phyloP scores from a whole-genome alignment of 495 filamentous ascomycete genomes.

The Neurospora africana region DNA sequence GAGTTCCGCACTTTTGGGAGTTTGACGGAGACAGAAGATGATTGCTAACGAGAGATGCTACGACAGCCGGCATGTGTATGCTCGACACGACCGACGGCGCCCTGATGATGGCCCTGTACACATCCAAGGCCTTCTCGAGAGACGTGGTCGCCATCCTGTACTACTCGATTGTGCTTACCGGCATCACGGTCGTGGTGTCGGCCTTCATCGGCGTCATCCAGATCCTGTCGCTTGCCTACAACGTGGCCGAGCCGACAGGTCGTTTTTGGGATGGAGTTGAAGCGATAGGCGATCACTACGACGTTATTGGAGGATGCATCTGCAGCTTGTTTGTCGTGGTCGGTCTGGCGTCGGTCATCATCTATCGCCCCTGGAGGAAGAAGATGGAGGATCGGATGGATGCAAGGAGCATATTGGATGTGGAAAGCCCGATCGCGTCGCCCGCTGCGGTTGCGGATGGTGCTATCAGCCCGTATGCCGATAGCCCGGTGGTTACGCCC shows the following conservation, averaged over 20 bases:
- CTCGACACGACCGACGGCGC: conserved; percentile 86
- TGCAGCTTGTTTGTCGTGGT: conserved; percentile 74
- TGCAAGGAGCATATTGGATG: conserved; percentile 1
- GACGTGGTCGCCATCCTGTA: conserved; percentile 84
- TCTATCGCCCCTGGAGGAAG: conserved; percentile 70
- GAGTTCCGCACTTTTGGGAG: conserved; percentile 8
- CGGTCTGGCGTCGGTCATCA: conserved; percentile 56
- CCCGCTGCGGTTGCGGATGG: background rate
- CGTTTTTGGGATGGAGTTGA: conserved; percentile 81
- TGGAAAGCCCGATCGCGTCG: background rate
- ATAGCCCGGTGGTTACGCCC: background rate
- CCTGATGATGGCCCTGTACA: conserved; percentile 91
- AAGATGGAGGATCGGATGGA: conserved; percentile 17
- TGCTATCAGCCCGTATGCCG: background rate
- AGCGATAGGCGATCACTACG: conserved; percentile 67
- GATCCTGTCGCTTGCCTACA: conserved; percentile 62
- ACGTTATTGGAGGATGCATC: conserved; percentile 76
- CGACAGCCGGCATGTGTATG: conserved; percentile 73
- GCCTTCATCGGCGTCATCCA: conserved; percentile 79
- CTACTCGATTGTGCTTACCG: conserved; percentile 84
- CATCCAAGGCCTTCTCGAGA: conserved; percentile 57
- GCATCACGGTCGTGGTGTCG: conserved; percentile 79
- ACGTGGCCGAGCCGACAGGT: conserved; percentile 62
- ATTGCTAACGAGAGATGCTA: conserved; percentile 1
- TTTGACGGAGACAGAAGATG: background rate